Evolutionary conservation across 208 protist species (phyloP).

Genomic region (Trypanosoma melophagium): DNA sequence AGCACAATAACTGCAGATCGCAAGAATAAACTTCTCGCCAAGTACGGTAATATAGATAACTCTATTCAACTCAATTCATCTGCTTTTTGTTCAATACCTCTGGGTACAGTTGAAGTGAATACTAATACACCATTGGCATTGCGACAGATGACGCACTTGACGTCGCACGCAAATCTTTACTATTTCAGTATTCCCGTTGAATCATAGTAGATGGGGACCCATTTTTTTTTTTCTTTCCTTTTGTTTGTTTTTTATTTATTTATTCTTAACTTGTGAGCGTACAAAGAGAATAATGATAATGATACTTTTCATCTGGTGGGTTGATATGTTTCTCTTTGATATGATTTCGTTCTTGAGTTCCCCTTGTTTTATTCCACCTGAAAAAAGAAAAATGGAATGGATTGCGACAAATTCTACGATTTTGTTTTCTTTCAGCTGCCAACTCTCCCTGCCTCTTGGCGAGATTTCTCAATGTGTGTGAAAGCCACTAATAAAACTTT

Average conservation of each 20-base stretch:
- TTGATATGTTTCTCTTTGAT: too few relatives aligned
- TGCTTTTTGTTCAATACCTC: slow-evolving; percentile 5
- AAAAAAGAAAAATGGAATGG: too few relatives aligned
- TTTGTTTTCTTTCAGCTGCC: too few relatives aligned
- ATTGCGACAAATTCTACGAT: too few relatives aligned
- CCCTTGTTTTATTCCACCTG: too few relatives aligned
- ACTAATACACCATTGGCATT: neutral
- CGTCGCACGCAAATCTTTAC: slow-evolving; percentile 27
- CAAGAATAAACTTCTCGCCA: slow-evolving; percentile 13
- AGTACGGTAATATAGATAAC: slow-evolving; percentile 5
- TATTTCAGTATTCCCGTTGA: slow-evolving; percentile 21
- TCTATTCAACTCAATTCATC: slow-evolving; percentile 24
- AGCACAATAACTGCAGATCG: slow-evolving; percentile 5
- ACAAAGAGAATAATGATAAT: neutral
- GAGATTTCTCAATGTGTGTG: too few relatives aligned
- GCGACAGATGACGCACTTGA: neutral
- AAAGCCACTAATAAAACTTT: too few relatives aligned
- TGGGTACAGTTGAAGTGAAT: neutral
- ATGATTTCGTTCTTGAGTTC: too few relatives aligned
- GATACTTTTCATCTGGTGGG: neutral
- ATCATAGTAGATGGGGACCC: neutral
- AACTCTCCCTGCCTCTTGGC: too few relatives aligned
- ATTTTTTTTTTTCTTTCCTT: neutral
- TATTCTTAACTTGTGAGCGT: neutral
- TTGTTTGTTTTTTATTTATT: neutral